phyloP scores from a whole-genome alignment of 345 rosid genomes.

The Aurinia saxatilis region DNA sequence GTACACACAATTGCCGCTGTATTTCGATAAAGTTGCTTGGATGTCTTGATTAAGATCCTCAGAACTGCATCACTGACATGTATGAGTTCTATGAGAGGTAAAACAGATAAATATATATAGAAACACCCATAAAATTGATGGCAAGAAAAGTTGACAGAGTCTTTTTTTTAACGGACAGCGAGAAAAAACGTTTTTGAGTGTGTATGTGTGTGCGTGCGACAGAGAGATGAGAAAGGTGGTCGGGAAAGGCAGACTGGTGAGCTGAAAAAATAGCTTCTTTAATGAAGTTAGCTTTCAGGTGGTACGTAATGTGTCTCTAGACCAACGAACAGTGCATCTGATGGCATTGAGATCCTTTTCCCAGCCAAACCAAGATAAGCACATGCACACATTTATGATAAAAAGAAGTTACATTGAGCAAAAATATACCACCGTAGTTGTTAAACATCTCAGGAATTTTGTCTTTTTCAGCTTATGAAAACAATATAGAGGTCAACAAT shows the following conservation, averaged over 20 bases:
- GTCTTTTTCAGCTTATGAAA: neutral
- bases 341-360: conserved; percentile 64
- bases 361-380: conserved; percentile 85
- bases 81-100: neutral
- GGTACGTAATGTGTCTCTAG: conserved; percentile 79
- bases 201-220: no score
- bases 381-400: conserved; percentile 35
- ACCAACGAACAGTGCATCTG: conserved; percentile 71
- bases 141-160: no score
- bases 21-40: conserved; percentile 41
- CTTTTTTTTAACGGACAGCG: no score
- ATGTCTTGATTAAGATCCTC: conserved; percentile 55
- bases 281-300: conserved; percentile 50
- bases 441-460: neutral
- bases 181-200: no score
- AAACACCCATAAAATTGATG: no score
- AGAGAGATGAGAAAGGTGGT: neutral
- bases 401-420: neutral
- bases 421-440: no score
- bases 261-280: conserved; percentile 53
- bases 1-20: conserved; percentile 42
- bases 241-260: conserved; percentile 38
- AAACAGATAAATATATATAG: neutral
- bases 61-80: conserved; percentile 37
- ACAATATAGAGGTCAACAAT: no score